Conservation (phyloP, 148 eudicot genomes). For the Persicaria maculosa region DNA sequence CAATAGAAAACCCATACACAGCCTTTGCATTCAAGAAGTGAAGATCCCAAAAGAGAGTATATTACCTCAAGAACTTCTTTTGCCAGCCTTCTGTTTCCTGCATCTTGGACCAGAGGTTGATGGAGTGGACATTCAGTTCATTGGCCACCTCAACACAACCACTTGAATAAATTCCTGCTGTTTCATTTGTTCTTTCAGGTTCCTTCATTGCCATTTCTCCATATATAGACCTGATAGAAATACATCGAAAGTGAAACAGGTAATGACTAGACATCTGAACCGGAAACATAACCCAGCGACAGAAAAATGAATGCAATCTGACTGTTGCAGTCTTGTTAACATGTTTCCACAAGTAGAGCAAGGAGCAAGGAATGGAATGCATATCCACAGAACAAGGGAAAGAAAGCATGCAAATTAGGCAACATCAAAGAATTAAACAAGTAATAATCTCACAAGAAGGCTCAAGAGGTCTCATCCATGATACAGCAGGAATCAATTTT, state of each 20-base stretch:
- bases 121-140: constrained; percentile 57
- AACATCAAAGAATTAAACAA: background rate
- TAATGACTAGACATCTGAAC: background rate
- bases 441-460: background rate
- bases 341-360: background rate
- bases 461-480: background rate
- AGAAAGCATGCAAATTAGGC: background rate
- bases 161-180: constrained; percentile 53
- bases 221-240: constrained; percentile 49
- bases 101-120: constrained; percentile 93
- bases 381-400: background rate
- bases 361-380: background rate
- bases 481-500: background rate
- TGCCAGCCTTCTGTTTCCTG: constrained; percentile 86
- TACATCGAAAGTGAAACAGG: background rate
- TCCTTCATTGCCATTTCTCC: constrained; percentile 64
- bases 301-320: background rate
- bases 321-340: background rate
- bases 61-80: constrained; percentile 59
- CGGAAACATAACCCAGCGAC: background rate
- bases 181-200: constrained; percentile 88
- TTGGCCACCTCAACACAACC: constrained; percentile 58
- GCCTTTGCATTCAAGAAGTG: background rate
- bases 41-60: background rate
- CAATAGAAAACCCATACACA: background rate